phyloP scores from a whole-genome alignment of 495 filamentous ascomycete genomes.

The Hapsidospora chrysogenum region DNA sequence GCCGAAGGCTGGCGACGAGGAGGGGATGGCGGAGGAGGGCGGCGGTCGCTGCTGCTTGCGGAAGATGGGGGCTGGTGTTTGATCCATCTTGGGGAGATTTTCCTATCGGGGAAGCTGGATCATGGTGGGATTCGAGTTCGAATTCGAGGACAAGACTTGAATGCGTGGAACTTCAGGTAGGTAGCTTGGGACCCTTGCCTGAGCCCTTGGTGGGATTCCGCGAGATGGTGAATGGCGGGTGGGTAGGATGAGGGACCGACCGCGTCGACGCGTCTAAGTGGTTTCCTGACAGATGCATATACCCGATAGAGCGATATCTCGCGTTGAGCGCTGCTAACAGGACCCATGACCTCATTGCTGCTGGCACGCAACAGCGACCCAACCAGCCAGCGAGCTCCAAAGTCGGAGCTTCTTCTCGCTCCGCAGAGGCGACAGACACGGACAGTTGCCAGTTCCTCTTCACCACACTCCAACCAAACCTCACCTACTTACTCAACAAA shows the following conservation, averaged over 20 bases:
- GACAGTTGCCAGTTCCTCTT: slow-evolving; percentile 11
- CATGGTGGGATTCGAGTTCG: too few relatives aligned
- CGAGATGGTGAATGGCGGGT: background rate
- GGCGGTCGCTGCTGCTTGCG: slow-evolving; percentile 13
- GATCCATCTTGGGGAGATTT: background rate
- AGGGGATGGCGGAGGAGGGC: slow-evolving; percentile 45
- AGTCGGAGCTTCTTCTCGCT: too few relatives aligned
- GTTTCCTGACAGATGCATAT: slow-evolving; percentile 1
- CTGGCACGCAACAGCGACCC: too few relatives aligned
- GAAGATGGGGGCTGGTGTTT: slow-evolving; percentile 3
- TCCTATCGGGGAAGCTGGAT: too few relatives aligned
- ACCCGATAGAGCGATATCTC: background rate
- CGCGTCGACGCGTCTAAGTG: slow-evolving; percentile 4
- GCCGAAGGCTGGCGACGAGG: slow-evolving; percentile 78
- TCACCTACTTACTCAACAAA: slow-evolving; percentile 5
- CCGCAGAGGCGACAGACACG: too few relatives aligned
- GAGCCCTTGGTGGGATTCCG: too few relatives aligned
- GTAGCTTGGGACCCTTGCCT: too few relatives aligned
- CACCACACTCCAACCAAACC: slow-evolving; percentile 9
- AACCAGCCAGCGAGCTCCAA: too few relatives aligned
- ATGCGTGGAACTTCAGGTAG: too few relatives aligned
- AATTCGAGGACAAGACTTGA: too few relatives aligned
- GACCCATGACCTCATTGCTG: slow-evolving; percentile 2
- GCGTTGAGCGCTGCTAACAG: background rate
- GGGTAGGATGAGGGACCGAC: background rate